phyloP scores from a whole-genome alignment of 2,329 filamentous ascomycete species.

The Colletotrichum costaricense region DNA sequence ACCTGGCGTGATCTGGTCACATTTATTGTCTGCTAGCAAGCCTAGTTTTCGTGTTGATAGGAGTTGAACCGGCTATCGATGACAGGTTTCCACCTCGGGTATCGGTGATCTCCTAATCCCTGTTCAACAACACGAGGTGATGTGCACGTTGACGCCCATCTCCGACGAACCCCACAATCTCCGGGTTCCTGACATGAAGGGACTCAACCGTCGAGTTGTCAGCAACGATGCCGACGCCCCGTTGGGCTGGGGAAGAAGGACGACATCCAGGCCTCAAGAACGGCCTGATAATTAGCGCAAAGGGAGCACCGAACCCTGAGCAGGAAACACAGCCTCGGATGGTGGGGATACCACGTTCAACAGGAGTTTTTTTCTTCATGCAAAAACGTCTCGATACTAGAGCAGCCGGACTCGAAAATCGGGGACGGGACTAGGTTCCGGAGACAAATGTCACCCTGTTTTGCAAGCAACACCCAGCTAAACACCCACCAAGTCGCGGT shows the following conservation, averaged over 20 bases:
- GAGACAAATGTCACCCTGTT: conserved; percentile 18
- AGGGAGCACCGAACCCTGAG: not conserved
- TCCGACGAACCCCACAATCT: not conserved
- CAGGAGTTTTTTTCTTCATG: not conserved
- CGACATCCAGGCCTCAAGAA: not conserved
- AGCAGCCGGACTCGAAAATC: not conserved
- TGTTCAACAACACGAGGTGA: not conserved
- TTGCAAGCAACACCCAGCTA: conserved; percentile 21
- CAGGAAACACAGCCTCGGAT: not conserved
- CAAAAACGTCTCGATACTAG: not conserved
- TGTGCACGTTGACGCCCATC: conserved; percentile 3
- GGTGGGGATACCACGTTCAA: not conserved
- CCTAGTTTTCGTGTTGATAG: not conserved
- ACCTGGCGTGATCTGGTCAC: not conserved
- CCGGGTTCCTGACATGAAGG: not conserved
- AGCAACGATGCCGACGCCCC: not conserved
- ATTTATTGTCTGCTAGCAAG: not conserved
- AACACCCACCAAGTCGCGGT: conserved; percentile 2
- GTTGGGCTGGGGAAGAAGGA: not conserved
- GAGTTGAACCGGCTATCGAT: not conserved
- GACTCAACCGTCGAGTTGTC: not conserved
- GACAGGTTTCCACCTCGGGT: not conserved
- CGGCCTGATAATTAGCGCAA: conserved; percentile 15
- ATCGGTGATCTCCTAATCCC: conserved; percentile 12
- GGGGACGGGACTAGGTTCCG: conserved; percentile 12